Percentiles rank a stretch among this genome's conserved stretches.
phyloP scores from a whole-genome alignment of 2,329 filamentous ascomycete species.

The Penicillium sp. region DNA sequence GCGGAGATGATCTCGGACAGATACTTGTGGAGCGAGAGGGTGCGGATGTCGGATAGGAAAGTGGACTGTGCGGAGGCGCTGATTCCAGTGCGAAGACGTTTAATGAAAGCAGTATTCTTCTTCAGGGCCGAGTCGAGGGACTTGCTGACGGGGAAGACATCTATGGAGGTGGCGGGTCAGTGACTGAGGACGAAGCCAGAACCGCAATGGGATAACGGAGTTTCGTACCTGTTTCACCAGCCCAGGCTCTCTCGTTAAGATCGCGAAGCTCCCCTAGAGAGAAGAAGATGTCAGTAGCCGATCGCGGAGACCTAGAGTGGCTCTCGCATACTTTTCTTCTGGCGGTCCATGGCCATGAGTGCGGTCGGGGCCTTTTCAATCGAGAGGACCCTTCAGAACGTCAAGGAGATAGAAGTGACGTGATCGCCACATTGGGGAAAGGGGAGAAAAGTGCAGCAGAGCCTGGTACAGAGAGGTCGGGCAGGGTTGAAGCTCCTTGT shows the following conservation, averaged over 20 bases:
- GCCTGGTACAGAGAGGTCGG: not conserved
- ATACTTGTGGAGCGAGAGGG: slow-evolving; percentile 91
- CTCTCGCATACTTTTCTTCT: slow-evolving; percentile 46
- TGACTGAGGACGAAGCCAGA: slow-evolving; percentile 14
- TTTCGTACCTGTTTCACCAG: slow-evolving; percentile 73
- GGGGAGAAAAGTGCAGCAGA: not conserved
- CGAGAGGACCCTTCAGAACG: slow-evolving; percentile 36
- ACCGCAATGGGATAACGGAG: slow-evolving; percentile 9
- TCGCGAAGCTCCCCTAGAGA: slow-evolving; percentile 78
- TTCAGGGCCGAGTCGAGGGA: slow-evolving; percentile 92
- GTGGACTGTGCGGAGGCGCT: slow-evolving; percentile 74
- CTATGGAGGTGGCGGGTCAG: slow-evolving; percentile 46
- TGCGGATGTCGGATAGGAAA: slow-evolving; percentile 85
- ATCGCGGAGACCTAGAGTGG: slow-evolving; percentile 1
- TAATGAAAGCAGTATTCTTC: slow-evolving; percentile 98
- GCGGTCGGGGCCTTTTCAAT: slow-evolving; percentile 25
- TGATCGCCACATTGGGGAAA: slow-evolving; percentile 40
- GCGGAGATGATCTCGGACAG: slow-evolving; percentile 95
- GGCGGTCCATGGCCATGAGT: slow-evolving; percentile 47
- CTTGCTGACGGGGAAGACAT: slow-evolving; percentile 72
- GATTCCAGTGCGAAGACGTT: slow-evolving; percentile 86
- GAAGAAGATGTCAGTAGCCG: slow-evolving; percentile 8
- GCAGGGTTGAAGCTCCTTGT: slow-evolving; percentile 1
- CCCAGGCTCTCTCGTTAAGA: slow-evolving; percentile 84
- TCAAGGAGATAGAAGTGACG: slow-evolving; percentile 36